Conservation (phyloP, 202 grass and related monocot genomes). For the Brachypodium distachyon region DNA sequence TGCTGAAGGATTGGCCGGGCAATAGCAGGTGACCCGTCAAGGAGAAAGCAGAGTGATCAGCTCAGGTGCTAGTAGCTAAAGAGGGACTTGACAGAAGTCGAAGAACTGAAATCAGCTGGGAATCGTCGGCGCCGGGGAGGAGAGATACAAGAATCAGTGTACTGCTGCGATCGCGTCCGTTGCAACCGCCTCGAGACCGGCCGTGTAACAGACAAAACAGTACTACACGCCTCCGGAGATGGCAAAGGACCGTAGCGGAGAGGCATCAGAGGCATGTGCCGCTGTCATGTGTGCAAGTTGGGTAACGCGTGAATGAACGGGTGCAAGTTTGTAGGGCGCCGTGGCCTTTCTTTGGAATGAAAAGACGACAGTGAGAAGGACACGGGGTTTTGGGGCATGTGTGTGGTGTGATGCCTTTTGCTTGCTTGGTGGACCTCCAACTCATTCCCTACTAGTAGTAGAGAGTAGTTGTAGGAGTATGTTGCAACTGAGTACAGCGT, state of each 20-base stretch:
- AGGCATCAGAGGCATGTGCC: not conserved
- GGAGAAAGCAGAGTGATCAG: conserved; percentile 9
- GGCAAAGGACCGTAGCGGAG: not conserved
- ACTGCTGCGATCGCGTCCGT: too few species aligned
- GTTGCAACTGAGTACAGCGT: conserved; percentile 3
- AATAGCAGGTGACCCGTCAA: conserved; percentile 14
- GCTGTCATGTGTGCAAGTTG: not conserved
- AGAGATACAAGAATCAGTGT: not conserved
- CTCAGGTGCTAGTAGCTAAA: not conserved
- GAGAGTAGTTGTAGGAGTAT: not conserved
- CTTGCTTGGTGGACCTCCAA: conserved; percentile 28
- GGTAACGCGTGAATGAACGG: conserved; percentile 12
- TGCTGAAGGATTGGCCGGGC: not conserved
- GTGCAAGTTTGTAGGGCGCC: not conserved
- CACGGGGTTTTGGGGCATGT: conserved; percentile 12
- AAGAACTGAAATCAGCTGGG: not conserved
- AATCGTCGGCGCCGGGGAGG: not conserved
- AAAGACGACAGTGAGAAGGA: not conserved
- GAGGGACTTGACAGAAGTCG: conserved; percentile 19
- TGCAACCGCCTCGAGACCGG: not conserved
- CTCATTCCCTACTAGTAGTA: conserved; percentile 6
- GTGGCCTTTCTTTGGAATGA: not conserved
- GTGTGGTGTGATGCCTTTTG: conserved; percentile 12
- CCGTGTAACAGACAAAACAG: not conserved
- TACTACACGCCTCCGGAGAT: conserved; percentile 3